Evolutionary conservation across 2,329 filamentous ascomycete genomes (phyloP).

Genomic region (Penicillium sp.): DNA sequence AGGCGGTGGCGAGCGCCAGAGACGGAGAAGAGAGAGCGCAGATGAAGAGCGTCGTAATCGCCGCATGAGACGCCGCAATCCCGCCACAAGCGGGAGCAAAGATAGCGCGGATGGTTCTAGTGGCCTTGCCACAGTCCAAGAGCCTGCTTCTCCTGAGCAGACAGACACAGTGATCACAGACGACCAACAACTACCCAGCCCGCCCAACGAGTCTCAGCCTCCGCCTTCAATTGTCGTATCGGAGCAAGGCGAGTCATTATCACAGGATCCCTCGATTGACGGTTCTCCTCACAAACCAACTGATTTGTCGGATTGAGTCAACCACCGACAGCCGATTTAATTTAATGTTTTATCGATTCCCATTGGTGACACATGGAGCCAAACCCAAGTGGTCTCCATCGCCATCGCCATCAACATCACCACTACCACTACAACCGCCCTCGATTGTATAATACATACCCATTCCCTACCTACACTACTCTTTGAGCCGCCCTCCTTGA

Average conservation of each 20-base stretch:
- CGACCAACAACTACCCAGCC: constrained; percentile 24
- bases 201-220: constrained; percentile 25
- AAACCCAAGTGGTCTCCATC: constrained; percentile 21
- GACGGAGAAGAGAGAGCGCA: constrained; percentile 70
- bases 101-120: constrained; percentile 34
- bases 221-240: constrained; percentile 42
- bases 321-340: constrained; percentile 18
- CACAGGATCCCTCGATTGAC: constrained; percentile 22
- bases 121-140: constrained; percentile 32
- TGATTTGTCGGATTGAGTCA: constrained; percentile 27
- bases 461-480: constrained; percentile 9
- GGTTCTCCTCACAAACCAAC: constrained; percentile 25
- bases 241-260: constrained; percentile 26
- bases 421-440: constrained; percentile 16
- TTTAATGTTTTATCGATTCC: constrained; percentile 35
- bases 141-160: constrained; percentile 32
- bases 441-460: constrained; percentile 32
- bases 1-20: constrained; percentile 56
- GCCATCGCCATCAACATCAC: constrained; percentile 8
- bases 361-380: background rate
- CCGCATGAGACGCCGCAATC: constrained; percentile 65
- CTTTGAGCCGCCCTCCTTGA: constrained; percentile 14
- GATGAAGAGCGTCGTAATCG: constrained; percentile 73
- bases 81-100: constrained; percentile 40
- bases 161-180: constrained; percentile 25